Base-by-base conservation (phyloP, 805 yeast genomes). In the Saturnispora diversa region DNA sequence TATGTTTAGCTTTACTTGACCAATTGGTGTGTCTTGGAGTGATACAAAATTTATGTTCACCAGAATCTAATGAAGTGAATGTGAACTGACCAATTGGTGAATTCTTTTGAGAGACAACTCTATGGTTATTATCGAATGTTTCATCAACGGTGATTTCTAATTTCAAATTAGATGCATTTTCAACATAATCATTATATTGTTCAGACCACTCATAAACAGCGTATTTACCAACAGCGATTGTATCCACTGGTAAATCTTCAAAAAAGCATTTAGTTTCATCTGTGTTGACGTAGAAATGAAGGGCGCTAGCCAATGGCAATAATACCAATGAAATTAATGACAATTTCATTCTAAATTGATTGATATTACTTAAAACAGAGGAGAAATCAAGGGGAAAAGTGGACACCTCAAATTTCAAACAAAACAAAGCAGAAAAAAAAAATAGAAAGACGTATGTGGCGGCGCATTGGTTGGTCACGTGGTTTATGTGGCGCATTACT, bases 181-280 rank as follows among this genome's bases (percentile, higher is more conserved):
- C 69, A 52, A 68, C 65, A 55, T 69, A 77, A 30, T 69, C 70
- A 32, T 63, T 53, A 6, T 70, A 60, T 25, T 63, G 59, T 15
- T 69, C 68, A 50, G 73, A 69, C 45, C 62, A 69, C 51, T 82
- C 87, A 56, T 71, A 72, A 3, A 84, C 83, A 49, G 81, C 81
- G 50, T 84, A 76, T 53, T 71, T 70, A 41, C 90, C 95, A 43
- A 83, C 83, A 17, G 88, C 81, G 43, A 90, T 70, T n/a, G 94
- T 76, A 50, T 79, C 83, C 48, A 71, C 68, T 13, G 84, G 77
- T 45, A 90, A 67, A 45, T 83, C 94, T 56, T 88, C 92, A 53
- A 65, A 81, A 59, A 90, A 90, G 62, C 97, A 92, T 50, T 77
- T 76, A 32, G 77, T 71, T 49, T 82, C 82, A 24, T 80, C 87